These are phyloP conservation scores for Firmiana major DNA, from an alignment of 345 rosid genomes.

Conservation along the genomic window DNA sequence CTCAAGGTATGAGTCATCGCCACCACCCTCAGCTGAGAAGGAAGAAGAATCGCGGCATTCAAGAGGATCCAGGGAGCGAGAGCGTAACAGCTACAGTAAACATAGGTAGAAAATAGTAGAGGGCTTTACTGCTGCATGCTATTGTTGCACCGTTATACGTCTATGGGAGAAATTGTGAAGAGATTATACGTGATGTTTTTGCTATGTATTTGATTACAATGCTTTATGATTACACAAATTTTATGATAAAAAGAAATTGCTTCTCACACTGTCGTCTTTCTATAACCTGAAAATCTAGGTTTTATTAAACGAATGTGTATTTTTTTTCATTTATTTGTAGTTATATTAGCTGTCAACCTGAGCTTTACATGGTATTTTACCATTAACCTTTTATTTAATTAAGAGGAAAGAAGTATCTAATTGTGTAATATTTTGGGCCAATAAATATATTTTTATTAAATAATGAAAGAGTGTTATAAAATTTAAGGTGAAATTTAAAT, in stretches of 20 bases:
- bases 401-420: too few relatives aligned
- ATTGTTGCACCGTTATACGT: background rate
- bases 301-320: too few relatives aligned
- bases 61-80: constrained; percentile 36
- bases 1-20: constrained; percentile 71
- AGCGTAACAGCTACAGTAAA: constrained; percentile 34
- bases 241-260: background rate
- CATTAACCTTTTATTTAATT: too few relatives aligned
- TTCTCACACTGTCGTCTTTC: background rate
- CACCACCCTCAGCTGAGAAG: constrained; percentile 42
- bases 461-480: too few relatives aligned
- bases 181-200: background rate
- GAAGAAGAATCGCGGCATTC: constrained; percentile 41
- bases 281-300: background rate
- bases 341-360: too few relatives aligned
- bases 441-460: too few relatives aligned
- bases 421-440: too few relatives aligned
- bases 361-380: too few relatives aligned
- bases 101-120: constrained; percentile 26
- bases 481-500: too few relatives aligned
- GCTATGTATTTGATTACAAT: too few relatives aligned
- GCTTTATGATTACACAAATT: background rate
- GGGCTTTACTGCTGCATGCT: background rate
- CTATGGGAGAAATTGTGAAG: background rate
- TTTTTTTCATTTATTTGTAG: too few relatives aligned